Base-by-base conservation (phyloP, 495 filamentous ascomycete species). In the Neohortaea acidophila region DNA sequence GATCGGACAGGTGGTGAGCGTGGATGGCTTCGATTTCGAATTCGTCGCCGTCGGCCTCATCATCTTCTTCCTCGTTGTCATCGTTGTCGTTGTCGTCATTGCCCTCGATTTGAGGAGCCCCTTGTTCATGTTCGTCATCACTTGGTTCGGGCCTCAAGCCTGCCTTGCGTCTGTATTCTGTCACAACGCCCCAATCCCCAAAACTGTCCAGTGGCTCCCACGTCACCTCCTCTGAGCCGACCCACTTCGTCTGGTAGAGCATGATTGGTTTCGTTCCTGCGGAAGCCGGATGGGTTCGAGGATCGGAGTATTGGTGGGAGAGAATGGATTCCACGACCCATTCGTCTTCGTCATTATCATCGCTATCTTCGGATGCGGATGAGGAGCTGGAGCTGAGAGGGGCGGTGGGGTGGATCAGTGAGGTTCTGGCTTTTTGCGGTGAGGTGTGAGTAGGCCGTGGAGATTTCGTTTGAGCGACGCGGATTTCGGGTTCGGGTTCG, bases 201-300 rank as follows among this genome's bases (percentile, higher is more conserved):
- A 48, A 48, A 24, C 34, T 39, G 28, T 27, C 25, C 8, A 13
- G 26, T 9, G 45, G 45, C 36, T 48, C 45, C 32, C 45, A 48
- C 2, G 45, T 34, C 1, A 36, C 34, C 14, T 48, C 39, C 11
- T 39, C 41, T 15, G 12, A 40, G 13, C 41, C 41, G 10, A 44
- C 39, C 45, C 45, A 48, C 20, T 48, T 48, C 11, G 40, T 36
- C 13, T 40, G 33, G 22, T 48, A 48, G 4, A 48, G 29, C 33
- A 44, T 48, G 1, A 44, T 41, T 1, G 45, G 28, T 30, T 39
- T 39, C 12, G 28, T 39, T 2, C 45, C 45, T 1, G 29, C 22
- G 7, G 36, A 34, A 10, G 33, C 8, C 8, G 40, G 28, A 21
- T 48, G 45, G 11, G 40, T 48, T 13, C 39, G 28, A 15, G 45